Evolutionary conservation across 805 yeast genomes (phyloP).

Genomic region (Wickerhamiella kazuoi): DNA sequence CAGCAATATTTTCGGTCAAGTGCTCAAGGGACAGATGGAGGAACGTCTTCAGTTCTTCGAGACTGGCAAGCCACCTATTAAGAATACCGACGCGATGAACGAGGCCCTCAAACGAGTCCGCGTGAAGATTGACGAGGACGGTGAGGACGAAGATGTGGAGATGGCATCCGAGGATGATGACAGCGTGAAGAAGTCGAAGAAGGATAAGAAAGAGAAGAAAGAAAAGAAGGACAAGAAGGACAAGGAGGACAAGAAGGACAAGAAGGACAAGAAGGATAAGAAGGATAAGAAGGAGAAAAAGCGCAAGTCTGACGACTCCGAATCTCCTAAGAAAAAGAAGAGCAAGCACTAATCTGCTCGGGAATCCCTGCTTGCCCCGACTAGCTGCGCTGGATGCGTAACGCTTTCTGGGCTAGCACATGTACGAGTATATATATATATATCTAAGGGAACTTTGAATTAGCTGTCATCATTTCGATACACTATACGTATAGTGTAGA

Average conservation of each 20-base stretch:
- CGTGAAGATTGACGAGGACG: slow-evolving; percentile 22
- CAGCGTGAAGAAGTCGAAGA: neutral
- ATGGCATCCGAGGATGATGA: slow-evolving; percentile 1
- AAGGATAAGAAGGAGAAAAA: slow-evolving; percentile 12
- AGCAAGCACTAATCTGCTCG: slow-evolving; percentile 4
- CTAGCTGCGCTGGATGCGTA: too few relatives aligned
- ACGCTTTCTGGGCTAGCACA: neutral
- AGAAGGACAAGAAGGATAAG: slow-evolving; percentile 11
- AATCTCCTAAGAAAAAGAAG: slow-evolving; percentile 5
- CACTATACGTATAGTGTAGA: neutral
- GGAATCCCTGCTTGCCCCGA: too few relatives aligned
- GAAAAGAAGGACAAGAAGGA: slow-evolving; percentile 10
- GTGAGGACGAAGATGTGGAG: slow-evolving; percentile 11
- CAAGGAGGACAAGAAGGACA: slow-evolving; percentile 12
- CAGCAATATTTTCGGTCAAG: slow-evolving; percentile 83
- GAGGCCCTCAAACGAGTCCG: slow-evolving; percentile 64
- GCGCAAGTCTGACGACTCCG: slow-evolving; percentile 10
- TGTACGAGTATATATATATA: neutral
- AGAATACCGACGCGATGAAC: slow-evolving; percentile 84
- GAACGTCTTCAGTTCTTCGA: slow-evolving; percentile 92
- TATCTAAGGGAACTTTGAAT: too few relatives aligned
- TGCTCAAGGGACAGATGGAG: slow-evolving; percentile 91
- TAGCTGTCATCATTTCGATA: too few relatives aligned
- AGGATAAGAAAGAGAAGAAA: slow-evolving; percentile 5
- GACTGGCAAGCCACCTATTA: slow-evolving; percentile 92